Evolutionary conservation across 2,329 filamentous ascomycete species (phyloP).

Genomic region (Corniculantispora saksenae): DNA sequence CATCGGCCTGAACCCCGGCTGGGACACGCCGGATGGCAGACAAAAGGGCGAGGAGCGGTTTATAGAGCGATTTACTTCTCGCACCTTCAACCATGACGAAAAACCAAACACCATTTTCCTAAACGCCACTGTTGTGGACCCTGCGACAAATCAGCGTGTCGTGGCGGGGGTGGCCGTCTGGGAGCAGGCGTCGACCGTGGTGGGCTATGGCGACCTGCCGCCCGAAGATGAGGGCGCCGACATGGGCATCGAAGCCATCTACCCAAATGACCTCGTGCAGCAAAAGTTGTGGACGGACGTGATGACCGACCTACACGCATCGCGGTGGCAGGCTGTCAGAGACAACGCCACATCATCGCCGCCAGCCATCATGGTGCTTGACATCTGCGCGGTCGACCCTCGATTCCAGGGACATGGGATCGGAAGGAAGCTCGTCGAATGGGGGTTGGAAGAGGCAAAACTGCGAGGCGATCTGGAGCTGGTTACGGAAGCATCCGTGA

Average conservation of each 20-base stretch:
- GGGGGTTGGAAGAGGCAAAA: conserved; percentile 47
- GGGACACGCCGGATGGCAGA: conserved; percentile 51
- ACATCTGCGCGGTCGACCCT: conserved; percentile 55
- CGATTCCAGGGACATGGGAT: conserved; percentile 52
- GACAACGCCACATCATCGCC: conserved; percentile 39
- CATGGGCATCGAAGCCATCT: conserved; percentile 37
- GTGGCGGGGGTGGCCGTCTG: conserved; percentile 59
- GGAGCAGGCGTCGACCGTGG: conserved; percentile 51
- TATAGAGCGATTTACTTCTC: conserved; percentile 41
- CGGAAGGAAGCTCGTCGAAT: conserved; percentile 46
- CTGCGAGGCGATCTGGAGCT: conserved; percentile 43
- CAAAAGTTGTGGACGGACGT: conserved; percentile 49
- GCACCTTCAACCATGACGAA: conserved; percentile 44
- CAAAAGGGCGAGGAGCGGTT: conserved; percentile 38
- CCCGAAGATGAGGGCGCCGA: conserved; percentile 33
- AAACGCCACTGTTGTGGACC: conserved; percentile 50
- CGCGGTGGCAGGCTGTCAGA: conserved; percentile 43
- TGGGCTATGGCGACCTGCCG: conserved; percentile 47
- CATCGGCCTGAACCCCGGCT: conserved; percentile 53
- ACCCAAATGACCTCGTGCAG: conserved; percentile 45
- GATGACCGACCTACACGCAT: conserved; percentile 44
- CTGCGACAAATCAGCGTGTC: conserved; percentile 24
- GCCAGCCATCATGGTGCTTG: conserved; percentile 52
- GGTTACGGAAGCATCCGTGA: conserved; percentile 47
- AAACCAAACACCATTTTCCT: conserved; percentile 52